Conservation (phyloP, 2,329 filamentous ascomycete genomes). For the Amphichorda felina region DNA sequence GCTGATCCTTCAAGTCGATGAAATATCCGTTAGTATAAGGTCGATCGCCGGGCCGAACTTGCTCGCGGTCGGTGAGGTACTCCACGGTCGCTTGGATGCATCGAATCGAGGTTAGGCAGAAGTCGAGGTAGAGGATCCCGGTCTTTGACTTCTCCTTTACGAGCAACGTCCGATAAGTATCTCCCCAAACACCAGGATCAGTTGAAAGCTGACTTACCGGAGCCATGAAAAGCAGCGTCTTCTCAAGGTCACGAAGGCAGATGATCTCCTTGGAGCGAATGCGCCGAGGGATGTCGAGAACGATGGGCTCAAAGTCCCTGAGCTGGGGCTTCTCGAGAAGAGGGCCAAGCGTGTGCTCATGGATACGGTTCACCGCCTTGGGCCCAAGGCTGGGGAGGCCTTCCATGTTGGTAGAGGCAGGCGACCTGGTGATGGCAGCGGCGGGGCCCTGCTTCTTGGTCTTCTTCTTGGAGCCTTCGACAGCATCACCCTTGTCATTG, state of each 20-base stretch:
- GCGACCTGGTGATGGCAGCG: conserved; percentile 51
- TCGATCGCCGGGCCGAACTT: conserved; percentile 71
- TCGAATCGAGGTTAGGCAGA: conserved; percentile 81
- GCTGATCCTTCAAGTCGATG: conserved; percentile 90
- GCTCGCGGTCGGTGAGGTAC: conserved; percentile 75
- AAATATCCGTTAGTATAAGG: conserved; percentile 96
- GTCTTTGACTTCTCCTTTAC: conserved; percentile 68
- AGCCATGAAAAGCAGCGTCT: conserved; percentile 81
- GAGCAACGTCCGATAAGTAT: conserved; percentile 58
- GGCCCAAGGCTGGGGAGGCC: conserved; percentile 51
- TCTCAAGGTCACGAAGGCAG: conserved; percentile 87
- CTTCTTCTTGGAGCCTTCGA: conserved; percentile 28
- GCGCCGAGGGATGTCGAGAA: conserved; percentile 65
- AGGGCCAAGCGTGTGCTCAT: conserved; percentile 66
- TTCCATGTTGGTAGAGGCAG: conserved; percentile 31
- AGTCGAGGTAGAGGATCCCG: conserved; percentile 64
- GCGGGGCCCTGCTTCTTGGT: conserved; percentile 15
- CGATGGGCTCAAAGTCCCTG: conserved; percentile 69
- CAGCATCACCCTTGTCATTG: conserved; percentile 33
- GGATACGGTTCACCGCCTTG: conserved; percentile 65
- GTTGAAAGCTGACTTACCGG: conserved; percentile 68
- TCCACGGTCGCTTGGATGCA: conserved; percentile 85
- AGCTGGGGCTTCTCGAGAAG: conserved; percentile 62
- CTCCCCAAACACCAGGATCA: conserved; percentile 45
- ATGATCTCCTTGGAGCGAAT: conserved; percentile 79